phyloP scores from a whole-genome alignment of 345 rosid species.

The Raphanus raphanistrum region DNA sequence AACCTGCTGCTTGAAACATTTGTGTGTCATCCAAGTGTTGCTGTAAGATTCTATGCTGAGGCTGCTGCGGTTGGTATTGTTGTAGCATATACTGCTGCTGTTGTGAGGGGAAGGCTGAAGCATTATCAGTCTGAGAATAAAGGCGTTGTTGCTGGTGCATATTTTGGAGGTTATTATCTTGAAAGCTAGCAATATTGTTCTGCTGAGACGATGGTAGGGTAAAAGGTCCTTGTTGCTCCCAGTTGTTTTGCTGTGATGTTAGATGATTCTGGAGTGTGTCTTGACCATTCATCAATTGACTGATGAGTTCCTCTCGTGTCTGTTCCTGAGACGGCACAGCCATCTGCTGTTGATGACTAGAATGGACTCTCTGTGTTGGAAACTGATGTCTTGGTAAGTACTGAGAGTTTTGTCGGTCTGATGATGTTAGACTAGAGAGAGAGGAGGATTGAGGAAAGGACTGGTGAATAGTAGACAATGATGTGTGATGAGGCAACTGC shows the following conservation, averaged over 20 bases:
- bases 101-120: conserved; percentile 45
- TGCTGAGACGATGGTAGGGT: conserved; percentile 54
- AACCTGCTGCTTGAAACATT: conserved; percentile 55
- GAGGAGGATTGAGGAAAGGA: conserved; percentile 53
- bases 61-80: conserved; percentile 51
- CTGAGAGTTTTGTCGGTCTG: conserved; percentile 48
- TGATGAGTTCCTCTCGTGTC: conserved; percentile 30
- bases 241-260: conserved; percentile 50
- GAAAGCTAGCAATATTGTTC: conserved; percentile 50
- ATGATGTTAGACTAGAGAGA: background rate
- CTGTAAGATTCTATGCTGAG: conserved; percentile 49
- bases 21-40: conserved; percentile 57
- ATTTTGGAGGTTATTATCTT: conserved; percentile 36
- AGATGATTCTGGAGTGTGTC: conserved; percentile 57
- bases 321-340: conserved; percentile 50
- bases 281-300: conserved; percentile 47
- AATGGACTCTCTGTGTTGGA: conserved; percentile 40
- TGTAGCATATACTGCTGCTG: conserved; percentile 58
- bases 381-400: conserved; percentile 53
- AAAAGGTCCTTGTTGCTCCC: conserved; percentile 62
- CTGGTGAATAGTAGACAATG: conserved; percentile 59
- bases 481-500: conserved; percentile 61
- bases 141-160: conserved; percentile 53
- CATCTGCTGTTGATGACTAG: conserved; percentile 65
- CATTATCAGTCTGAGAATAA: conserved; percentile 47